A percentile compares a stretch with the other conserved stretches of the same genome.
phyloP scores from a whole-genome alignment of 768 basidiomycete species.

The Lactarius tabidus region DNA sequence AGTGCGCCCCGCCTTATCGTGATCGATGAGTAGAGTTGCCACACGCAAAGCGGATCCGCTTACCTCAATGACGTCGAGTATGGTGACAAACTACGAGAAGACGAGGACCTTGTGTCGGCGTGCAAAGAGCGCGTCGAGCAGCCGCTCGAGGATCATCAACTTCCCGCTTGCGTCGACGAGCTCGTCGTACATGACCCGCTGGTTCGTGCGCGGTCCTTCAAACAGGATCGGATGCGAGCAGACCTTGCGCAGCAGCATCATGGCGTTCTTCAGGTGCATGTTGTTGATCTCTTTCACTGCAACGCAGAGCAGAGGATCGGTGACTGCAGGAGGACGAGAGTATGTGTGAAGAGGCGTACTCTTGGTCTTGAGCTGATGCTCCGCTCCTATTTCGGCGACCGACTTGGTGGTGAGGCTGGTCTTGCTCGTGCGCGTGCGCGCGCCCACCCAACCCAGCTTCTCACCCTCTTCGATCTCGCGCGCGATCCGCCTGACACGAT shows the following conservation, averaged over 20 bases:
- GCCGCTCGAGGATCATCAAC: slow-evolving; percentile 92
- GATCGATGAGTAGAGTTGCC: slow-evolving; percentile 3
- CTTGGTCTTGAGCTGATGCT: slow-evolving; percentile 49
- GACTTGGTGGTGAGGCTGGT: slow-evolving; percentile 33
- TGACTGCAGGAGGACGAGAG: not conserved
- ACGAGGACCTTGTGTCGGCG: slow-evolving; percentile 80
- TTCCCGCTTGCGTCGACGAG: slow-evolving; percentile 88
- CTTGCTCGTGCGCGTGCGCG: not conserved
- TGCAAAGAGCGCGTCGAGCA: slow-evolving; percentile 77
- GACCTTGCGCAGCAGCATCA: slow-evolving; percentile 97
- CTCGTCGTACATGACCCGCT: slow-evolving; percentile 68
- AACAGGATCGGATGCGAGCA: slow-evolving; percentile 92
- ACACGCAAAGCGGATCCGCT: not conserved
- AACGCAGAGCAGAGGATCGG: not conserved
- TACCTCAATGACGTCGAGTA: slow-evolving; percentile 94
- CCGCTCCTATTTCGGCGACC: slow-evolving; percentile 49
- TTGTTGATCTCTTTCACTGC: slow-evolving; percentile 84
- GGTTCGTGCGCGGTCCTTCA: slow-evolving; percentile 67
- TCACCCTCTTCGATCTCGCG: slow-evolving; percentile 46
- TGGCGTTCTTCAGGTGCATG: slow-evolving; percentile 83
- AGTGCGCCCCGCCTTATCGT: slow-evolving; percentile 79
- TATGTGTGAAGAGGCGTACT: slow-evolving; percentile 1
- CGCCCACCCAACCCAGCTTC: slow-evolving; percentile 41
- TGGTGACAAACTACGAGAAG: slow-evolving; percentile 92
- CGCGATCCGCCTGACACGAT: too few species aligned